Evolutionary conservation across 2,329 filamentous ascomycete genomes (phyloP), one percentile per base, ranked within the genome.

Genomic region (Massarina eburnea): DNA sequence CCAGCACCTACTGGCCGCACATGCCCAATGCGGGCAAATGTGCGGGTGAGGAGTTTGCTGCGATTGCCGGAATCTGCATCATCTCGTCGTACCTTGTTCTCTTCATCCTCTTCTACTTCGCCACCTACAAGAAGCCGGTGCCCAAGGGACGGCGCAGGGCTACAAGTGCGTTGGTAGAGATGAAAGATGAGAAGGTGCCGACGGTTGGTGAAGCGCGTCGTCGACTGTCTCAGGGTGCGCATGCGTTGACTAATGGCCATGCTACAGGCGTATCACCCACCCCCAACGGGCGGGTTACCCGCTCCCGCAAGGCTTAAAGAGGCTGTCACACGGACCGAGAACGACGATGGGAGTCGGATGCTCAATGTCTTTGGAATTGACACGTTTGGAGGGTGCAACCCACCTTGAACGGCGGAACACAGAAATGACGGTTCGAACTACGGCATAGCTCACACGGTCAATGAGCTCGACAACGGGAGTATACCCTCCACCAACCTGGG

Each of bases 41-140:
- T 72, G 90, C 92, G 32, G 92, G 92, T 65, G 92, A 97, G 79
- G 94, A 97, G 74, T 97, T 96, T 66, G 92, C 92, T 39, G 92
- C 92, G 35, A 89, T 96, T 66, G 81, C 91, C 49, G 92, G 92
- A 61, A 95, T 96, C 61, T 89, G 80, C 57, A 95, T 96, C 64
- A 80, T 99, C 68, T 91, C 84, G 76, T 95, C 90, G 24, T 99
- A 97, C 83, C 84, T 99, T 49, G 81, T 97, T 54, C 88, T 99
- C 59, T 99, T 99, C 84, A 96, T 99, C 76, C 92, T 88, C 41
- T 99, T 99, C 85, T 99, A 97, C 82, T 81, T 95, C 61, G 91
- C 91, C 57, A 99, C 92, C 51, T 99, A 99, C 79, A 88, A 86
- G 78, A 91, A 90, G 80, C 85, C 86, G 52, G 82, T 84, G 71